Conservation (phyloP, 1,139 yeast genomes). For the Diutina pseudorugosa region DNA sequence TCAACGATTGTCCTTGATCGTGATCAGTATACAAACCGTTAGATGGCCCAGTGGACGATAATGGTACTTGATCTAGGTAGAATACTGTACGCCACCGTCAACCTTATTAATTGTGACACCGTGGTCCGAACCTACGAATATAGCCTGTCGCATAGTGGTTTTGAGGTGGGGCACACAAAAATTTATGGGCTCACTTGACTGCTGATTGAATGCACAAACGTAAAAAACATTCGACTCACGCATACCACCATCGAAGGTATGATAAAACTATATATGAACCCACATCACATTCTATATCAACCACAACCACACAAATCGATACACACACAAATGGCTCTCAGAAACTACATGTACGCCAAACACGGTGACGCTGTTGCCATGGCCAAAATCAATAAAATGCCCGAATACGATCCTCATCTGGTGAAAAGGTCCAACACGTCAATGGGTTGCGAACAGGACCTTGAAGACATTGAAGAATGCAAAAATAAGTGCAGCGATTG, state of each 20-base stretch:
- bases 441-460: background rate
- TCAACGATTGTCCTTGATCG: too few relatives aligned
- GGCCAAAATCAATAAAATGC: conserved; percentile 14
- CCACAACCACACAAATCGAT: background rate
- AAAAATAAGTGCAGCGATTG: background rate
- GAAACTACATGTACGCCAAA: conserved; percentile 32
- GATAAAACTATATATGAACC: background rate
- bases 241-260: background rate
- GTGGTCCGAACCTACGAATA: background rate
- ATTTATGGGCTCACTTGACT: background rate
- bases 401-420: background rate
- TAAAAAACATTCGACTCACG: conserved; percentile 1
- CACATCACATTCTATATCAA: background rate
- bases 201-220: background rate
- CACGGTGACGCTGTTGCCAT: conserved; percentile 15
- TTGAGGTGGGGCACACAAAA: background rate
- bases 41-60: too few relatives aligned
- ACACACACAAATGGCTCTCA: conserved; percentile 21
- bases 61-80: too few relatives aligned
- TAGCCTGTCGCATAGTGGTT: background rate
- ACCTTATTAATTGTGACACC: too few relatives aligned
- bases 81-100: too few relatives aligned
- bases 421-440: background rate
- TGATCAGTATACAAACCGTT: too few relatives aligned
- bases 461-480: conserved; percentile 1